phyloP scores from a whole-genome alignment of 257 asterid genomes.

The Nicotiana sylvestris region DNA sequence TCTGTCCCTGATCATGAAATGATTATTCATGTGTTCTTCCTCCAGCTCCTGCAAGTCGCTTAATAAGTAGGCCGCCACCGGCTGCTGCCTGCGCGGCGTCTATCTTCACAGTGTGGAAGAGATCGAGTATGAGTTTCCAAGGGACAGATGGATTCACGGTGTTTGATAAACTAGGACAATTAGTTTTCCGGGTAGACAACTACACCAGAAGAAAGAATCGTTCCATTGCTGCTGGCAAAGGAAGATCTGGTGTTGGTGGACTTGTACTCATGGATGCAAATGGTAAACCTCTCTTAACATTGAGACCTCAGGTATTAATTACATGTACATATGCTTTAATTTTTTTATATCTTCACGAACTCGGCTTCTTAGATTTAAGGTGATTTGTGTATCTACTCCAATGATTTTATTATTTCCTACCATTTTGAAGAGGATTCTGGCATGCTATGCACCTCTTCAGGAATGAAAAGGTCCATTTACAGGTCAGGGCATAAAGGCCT shows the following conservation, averaged over 20 bases:
- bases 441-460: too few species aligned
- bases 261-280: slow-evolving; percentile 40
- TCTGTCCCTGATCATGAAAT: too few species aligned
- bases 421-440: too few species aligned
- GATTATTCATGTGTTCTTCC: too few species aligned
- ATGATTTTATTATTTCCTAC: too few species aligned
- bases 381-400: too few species aligned
- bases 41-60: background rate
- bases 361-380: too few species aligned
- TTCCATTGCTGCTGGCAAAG: slow-evolving; percentile 7
- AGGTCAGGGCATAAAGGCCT: too few species aligned
- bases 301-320: slow-evolving; percentile 35
- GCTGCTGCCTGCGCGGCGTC: background rate
- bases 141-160: slow-evolving; percentile 45
- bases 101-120: slow-evolving; percentile 36
- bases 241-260: slow-evolving; percentile 14
- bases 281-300: slow-evolving; percentile 28
- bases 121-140: slow-evolving; percentile 40
- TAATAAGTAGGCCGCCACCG: background rate
- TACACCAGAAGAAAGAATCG: slow-evolving; percentile 27
- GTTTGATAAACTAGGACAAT: slow-evolving; percentile 23
- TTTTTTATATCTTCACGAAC: too few species aligned
- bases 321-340: too few species aligned
- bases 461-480: too few species aligned
- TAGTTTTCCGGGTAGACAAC: slow-evolving; percentile 37